phyloP scores from a whole-genome alignment of 2,329 filamentous ascomycete genomes.

The Fusarium lyarnte region DNA sequence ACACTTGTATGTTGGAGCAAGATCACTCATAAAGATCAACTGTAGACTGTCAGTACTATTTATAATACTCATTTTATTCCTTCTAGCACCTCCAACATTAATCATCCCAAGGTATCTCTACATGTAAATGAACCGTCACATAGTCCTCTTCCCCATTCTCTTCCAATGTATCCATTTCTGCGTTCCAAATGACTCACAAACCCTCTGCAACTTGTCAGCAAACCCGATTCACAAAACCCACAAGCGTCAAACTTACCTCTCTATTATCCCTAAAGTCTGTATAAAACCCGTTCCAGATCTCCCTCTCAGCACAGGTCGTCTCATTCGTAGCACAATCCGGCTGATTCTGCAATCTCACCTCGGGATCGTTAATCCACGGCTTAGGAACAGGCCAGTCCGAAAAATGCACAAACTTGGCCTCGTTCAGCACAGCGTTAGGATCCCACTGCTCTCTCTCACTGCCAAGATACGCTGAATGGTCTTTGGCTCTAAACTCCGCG shows the following conservation, averaged over 20 bases:
- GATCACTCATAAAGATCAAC: not conserved
- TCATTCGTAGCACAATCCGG: not conserved
- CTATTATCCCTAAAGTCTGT: slow-evolving; percentile 22
- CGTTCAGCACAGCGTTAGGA: slow-evolving; percentile 59
- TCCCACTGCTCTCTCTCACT: slow-evolving; percentile 65
- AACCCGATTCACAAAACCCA: fast-evolving
- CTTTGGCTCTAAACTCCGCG: slow-evolving; percentile 67
- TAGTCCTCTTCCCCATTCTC: not conserved
- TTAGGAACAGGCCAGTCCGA: slow-evolving; percentile 78
- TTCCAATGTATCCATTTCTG: slow-evolving; percentile 23
- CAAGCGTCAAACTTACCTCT: slow-evolving; percentile 2
- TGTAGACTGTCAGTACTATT: not conserved
- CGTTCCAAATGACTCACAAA: slow-evolving; percentile 10
- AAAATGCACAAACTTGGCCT: slow-evolving; percentile 76
- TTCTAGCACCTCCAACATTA: not conserved
- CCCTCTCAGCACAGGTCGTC: slow-evolving; percentile 8
- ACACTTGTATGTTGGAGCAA: not conserved
- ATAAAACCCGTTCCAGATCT: slow-evolving; percentile 32
- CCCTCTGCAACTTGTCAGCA: slow-evolving; percentile 6
- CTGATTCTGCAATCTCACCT: not conserved
- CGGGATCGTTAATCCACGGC: slow-evolving; percentile 50
- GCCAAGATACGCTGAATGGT: slow-evolving; percentile 57
- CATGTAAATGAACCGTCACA: not conserved
- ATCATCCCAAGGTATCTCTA: not conserved
- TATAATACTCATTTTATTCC: not conserved